phyloP scores from a whole-genome alignment of 257 asterid genomes.

The Capsicum baccatum region DNA sequence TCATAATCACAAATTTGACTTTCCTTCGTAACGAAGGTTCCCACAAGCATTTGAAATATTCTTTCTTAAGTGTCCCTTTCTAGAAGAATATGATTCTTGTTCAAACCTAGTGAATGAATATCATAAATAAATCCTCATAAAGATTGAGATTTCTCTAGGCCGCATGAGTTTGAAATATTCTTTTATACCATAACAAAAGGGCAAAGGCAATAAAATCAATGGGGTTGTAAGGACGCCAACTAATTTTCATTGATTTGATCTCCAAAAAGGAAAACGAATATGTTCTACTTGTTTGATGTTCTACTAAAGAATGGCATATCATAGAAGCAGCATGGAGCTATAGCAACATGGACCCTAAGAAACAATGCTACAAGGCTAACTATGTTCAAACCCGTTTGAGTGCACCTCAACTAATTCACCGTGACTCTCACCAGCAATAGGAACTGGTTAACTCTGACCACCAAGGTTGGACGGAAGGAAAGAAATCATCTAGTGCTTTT shows the following conservation, averaged over 20 bases:
- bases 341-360: not conserved
- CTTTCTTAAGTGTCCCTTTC: not conserved
- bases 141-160: not conserved
- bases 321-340: not conserved
- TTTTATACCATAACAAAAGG: not conserved
- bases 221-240: too few relatives aligned
- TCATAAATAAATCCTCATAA: not conserved
- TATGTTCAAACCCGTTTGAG: accelerated
- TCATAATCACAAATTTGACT: not conserved
- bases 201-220: too few relatives aligned
- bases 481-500: too few relatives aligned
- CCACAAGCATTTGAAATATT: not conserved
- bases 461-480: not conserved
- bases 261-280: too few relatives aligned
- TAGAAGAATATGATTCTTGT: slow-evolving; percentile 17
- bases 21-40: not conserved
- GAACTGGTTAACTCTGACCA: too few relatives aligned
- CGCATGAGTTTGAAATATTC: not conserved
- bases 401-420: not conserved
- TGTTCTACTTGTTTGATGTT: too few relatives aligned
- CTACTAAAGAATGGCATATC: not conserved
- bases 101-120: not conserved
- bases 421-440: accelerated
- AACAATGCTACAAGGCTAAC: not conserved
- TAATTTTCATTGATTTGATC: too few relatives aligned